Conservation (phyloP, 352 stramenopile genomes). For the Globisporangium alternatum region DNA sequence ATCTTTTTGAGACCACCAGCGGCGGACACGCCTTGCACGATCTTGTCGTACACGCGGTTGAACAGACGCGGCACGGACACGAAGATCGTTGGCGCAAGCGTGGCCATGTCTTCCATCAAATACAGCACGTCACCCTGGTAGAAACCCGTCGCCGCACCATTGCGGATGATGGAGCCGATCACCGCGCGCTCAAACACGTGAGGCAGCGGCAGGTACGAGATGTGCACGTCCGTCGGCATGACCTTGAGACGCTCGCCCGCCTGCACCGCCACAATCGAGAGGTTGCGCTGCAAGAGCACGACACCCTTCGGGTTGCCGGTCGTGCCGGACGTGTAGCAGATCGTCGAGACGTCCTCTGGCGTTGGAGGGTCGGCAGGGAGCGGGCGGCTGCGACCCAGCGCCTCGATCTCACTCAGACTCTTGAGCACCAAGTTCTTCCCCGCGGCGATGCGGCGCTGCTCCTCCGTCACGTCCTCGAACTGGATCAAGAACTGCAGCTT, state of each 20-base stretch:
- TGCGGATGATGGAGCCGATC: constrained; percentile 79
- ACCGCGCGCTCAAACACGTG: constrained; percentile 97
- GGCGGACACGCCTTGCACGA: constrained; percentile 67
- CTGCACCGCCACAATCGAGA: constrained; percentile 27
- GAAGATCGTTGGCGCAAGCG: constrained; percentile 92
- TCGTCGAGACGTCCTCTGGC: constrained; percentile 87
- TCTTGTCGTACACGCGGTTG: constrained; percentile 97
- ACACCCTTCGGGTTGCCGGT: constrained; percentile 96
- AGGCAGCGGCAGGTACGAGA: constrained; percentile 95
- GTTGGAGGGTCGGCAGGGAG: constrained; percentile 46
- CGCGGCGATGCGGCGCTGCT: constrained; percentile 23
- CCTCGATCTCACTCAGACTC: constrained; percentile 41
- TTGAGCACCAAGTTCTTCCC: constrained; percentile 36
- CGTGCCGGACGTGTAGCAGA: constrained; percentile 96
- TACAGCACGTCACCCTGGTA: constrained; percentile 88
- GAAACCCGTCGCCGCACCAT: constrained; percentile 70
- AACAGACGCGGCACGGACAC: constrained; percentile 93
- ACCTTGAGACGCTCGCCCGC: constrained; percentile 32
- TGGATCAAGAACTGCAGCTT: constrained; percentile 52
- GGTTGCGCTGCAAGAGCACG: constrained; percentile 90
- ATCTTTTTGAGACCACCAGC: constrained; percentile 61
- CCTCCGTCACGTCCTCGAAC: constrained; percentile 45
- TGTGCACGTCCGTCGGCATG: constrained; percentile 78
- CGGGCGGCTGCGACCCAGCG: constrained; percentile 32
- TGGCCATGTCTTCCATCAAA: constrained; percentile 94